Percentiles rank a stretch among this genome's conserved stretches.
These are phyloP conservation scores for Naegleria gruberi DNA, from an alignment of 208 protist genomes.

Conservation along the genomic window DNA sequence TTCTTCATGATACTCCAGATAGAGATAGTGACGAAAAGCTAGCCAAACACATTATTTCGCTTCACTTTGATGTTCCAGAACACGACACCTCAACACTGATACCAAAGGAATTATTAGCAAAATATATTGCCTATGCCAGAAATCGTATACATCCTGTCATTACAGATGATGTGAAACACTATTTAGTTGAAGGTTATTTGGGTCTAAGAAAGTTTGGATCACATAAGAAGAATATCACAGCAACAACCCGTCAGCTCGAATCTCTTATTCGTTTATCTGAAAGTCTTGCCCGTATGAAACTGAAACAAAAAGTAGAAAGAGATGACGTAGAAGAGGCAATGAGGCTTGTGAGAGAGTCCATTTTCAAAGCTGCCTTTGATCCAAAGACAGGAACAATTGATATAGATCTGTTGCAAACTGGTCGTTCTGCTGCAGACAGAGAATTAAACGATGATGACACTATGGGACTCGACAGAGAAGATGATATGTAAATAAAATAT, in stretches of 20 bases:
- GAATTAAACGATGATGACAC: not conserved
- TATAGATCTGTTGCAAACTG: conserved; percentile 20
- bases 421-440: not conserved
- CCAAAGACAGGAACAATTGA: conserved; percentile 22
- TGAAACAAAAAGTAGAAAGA: conserved; percentile 52
- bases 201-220: conserved; percentile 63
- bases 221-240: conserved; percentile 79
- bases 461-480: not conserved
- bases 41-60: conserved; percentile 86
- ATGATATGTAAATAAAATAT: not conserved
- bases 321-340: conserved; percentile 72
- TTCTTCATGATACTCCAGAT: conserved; percentile 91
- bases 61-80: conserved; percentile 63
- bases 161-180: conserved; percentile 66
- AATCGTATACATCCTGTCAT: conserved; percentile 66
- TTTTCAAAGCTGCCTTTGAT: conserved; percentile 18
- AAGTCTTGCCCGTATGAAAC: conserved; percentile 78
- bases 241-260: conserved; percentile 96
- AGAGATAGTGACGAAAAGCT: conserved; percentile 77
- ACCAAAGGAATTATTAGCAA: conserved; percentile 60
- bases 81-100: conserved; percentile 27
- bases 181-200: conserved; percentile 85
- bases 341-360: not conserved
- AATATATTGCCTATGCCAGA: conserved; percentile 83
- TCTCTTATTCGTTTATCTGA: conserved; percentile 95